Base-by-base conservation (phyloP, 2,329 filamentous ascomycete genomes). In the Cytospora piceae region DNA sequence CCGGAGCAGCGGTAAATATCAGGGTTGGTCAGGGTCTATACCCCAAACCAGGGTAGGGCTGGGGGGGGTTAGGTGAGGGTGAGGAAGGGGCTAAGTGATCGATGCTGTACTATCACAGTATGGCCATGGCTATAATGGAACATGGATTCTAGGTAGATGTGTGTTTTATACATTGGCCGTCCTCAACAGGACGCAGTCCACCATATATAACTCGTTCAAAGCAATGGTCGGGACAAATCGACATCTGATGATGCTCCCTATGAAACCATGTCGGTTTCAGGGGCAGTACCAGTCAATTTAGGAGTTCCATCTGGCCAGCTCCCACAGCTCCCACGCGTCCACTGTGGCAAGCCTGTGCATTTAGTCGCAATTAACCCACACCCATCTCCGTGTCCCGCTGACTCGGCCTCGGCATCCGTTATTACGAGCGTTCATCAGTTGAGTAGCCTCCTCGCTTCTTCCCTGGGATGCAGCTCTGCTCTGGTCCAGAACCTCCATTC, bases 181-280 rank as follows among this genome's bases (percentile, higher is more conserved):
- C 17, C 15, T 42, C 2, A 20, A 20, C 15, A 42, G 20, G 39
- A 42, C 15, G 7, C 15, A 42, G 17, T 42, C 4, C 17, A 42
- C 42, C 20, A 22, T 49, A 12, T 14, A 3, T 49, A 12, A 5
- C n/a, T 24, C 11, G n/a, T 24, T 24, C 11, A n/a, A 8, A 49
- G 9, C n/a, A 24, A n/a, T 24, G 9, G 3, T 22, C 46, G 11
- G 4, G 46, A 2, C 9, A n/a, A n/a, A 8, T 42, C 17, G 20
- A 42, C 7, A 42, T 49, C 53, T 63, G 53, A 46, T 57, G 53
- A 34, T 57, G 53, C 11, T 49, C 56, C 39, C 37, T 63, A 15
- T 57, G 53, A 62, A 63, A 63, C 61, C 42, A 57, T 22, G 46
- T 57, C 37, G 61, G 53, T 63, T 57, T 63, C 61, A 63, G 61